phyloP scores from a whole-genome alignment of 352 stramenopile genomes.

The Phytophthora ramorum region DNA sequence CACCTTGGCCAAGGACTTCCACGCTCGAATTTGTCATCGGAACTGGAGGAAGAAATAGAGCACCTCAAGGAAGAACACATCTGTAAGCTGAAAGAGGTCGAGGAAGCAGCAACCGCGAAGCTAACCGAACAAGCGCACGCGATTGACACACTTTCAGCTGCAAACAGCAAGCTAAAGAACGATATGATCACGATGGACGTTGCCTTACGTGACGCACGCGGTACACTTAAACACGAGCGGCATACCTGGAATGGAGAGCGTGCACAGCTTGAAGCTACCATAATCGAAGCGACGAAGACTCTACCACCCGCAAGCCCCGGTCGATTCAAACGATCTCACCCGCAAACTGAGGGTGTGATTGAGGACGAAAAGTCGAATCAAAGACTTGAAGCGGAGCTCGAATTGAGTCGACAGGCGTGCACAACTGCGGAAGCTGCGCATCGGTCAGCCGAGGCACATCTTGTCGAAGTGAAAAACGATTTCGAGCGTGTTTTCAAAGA shows the following conservation, averaged over 20 bases:
- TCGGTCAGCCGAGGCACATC: constrained; percentile 13
- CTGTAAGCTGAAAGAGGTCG: constrained; percentile 40
- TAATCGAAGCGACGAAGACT: constrained; percentile 29
- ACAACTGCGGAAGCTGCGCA: constrained; percentile 18
- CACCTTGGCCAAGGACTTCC: constrained; percentile 51
- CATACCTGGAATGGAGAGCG: constrained; percentile 44
- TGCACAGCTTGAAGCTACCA: constrained; percentile 26
- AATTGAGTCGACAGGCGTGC: constrained; percentile 26
- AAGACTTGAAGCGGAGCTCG: constrained; percentile 30
- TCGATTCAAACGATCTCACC: constrained; percentile 21
- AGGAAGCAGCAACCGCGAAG: constrained; percentile 41
- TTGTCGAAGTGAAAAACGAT: constrained; percentile 23
- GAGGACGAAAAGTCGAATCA: constrained; percentile 34
- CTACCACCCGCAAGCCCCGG: constrained; percentile 26
- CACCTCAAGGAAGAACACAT: constrained; percentile 55
- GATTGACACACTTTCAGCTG: constrained; percentile 40
- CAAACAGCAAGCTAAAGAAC: constrained; percentile 64
- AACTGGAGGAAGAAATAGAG: constrained; percentile 72
- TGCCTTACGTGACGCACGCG: constrained; percentile 37
- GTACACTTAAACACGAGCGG: constrained; percentile 48
- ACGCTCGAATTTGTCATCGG: constrained; percentile 49
- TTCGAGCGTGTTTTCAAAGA: constrained; percentile 37
- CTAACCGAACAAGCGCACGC: constrained; percentile 37
- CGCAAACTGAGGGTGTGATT: constrained; percentile 12
- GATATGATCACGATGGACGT: constrained; percentile 58